A percentile compares a stretch with the other conserved stretches of the same genome.
Evolutionary conservation across 176 grass and related monocot genomes (phyloP).

Genomic region (Rhynchospora breviuscula): DNA sequence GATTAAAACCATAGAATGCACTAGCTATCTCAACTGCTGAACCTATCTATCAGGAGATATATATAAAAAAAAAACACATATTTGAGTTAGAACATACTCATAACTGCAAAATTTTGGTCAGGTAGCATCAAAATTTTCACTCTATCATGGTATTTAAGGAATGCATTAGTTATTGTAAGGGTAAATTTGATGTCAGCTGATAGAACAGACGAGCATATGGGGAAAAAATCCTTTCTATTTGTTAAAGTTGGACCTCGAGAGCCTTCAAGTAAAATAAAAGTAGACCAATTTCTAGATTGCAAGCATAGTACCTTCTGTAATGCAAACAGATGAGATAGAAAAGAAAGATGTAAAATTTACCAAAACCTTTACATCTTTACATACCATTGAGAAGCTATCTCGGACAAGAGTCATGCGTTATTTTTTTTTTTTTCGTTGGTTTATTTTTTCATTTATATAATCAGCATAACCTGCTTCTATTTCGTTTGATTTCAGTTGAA

Average conservation of each 20-base stretch:
- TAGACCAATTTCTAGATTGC: background rate
- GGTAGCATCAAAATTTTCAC: background rate
- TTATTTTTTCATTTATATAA: no score
- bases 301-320: background rate
- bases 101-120: no score
- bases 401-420: conserved; percentile 63
- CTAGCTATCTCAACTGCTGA: conserved; percentile 72
- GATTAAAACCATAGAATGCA: conserved; percentile 92
- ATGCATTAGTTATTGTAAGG: background rate
- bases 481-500: no score
- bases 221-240: background rate
- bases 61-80: background rate
- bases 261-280: background rate
- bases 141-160: background rate
- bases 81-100: background rate
- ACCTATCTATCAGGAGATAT: conserved; percentile 54
- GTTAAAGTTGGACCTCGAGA: background rate
- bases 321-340: background rate
- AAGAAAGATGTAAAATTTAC: background rate
- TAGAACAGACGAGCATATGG: background rate
- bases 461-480: no score
- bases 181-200: background rate
- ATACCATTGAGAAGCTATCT: conserved; percentile 87
- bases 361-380: background rate
- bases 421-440: no score